Evolutionary conservation across 371 early-diverging fungal genomes (phyloP), one percentile per base, ranked within the genome.

Genomic region (Mucor mucedo): DNA sequence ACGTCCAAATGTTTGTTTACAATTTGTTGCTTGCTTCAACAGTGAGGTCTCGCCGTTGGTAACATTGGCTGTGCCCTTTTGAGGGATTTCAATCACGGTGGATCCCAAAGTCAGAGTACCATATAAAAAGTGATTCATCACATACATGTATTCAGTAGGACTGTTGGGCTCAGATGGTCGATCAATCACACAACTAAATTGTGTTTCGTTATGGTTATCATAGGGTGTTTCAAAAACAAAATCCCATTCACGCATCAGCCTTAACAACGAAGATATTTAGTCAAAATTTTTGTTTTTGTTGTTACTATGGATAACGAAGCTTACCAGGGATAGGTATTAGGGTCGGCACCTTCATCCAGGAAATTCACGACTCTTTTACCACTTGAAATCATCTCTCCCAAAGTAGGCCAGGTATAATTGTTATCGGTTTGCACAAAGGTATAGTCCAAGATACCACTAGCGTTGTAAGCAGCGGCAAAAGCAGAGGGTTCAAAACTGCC

Each of bases 351-450:
- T 33, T 73, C 41, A 67, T 90, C 90, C 28, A 82, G 32, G 59
- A 89, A 89, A 42, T 88, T 87, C 7, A 93, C 82, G 4, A 91
- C 75, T 28, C 90, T 80, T 71, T 87, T 89, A 58, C 87, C 87
- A 45, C 79, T 72, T 35, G 65, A 33, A 55, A 92, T 89, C 85
- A 93, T 81, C 29, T 82, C 66, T 4, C 66, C 63, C 0, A 93
- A 73, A 11, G 90, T 90, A 2, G 92, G 92, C 93, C 93, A 93
- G 4, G 69, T 70, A 35, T 67, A 39, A 42, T 60, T 74, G 11
- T 70, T 75, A 8, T 32, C 56, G 2, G 70, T 11, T 62, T 86
- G 90, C 2, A 72, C 71, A 58, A 82, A 81, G 2, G 73, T 69
- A 56, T 87, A 89, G 6, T 79, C 69, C 35, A 72, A 66, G n/a